Percentiles rank a stretch among this genome's conserved stretches.
phyloP scores from a whole-genome alignment of 169 alveolate genomes.

The Cryptosporidium canis region DNA sequence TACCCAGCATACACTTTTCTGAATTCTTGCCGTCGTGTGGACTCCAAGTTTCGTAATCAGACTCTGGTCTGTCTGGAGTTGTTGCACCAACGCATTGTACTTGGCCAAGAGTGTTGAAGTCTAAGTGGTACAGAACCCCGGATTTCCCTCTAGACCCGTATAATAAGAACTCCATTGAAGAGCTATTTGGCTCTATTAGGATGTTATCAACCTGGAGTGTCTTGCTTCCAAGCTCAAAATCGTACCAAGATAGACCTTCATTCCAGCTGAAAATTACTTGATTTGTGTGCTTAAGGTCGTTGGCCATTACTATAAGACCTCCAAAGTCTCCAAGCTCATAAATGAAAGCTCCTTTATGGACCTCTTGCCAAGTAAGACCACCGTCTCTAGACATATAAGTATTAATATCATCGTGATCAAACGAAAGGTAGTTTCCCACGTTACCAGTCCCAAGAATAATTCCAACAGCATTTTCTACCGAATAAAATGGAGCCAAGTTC shows the following conservation, averaged over 20 bases:
- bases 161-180: conserved; percentile 92
- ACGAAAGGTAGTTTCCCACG: conserved; percentile 90
- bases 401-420: conserved; percentile 88
- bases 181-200: conserved; percentile 95
- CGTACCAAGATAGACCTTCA: conserved; percentile 98
- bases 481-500: conserved; percentile 93
- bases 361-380: conserved; percentile 97
- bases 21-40: conserved; percentile 76
- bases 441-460: conserved; percentile 96
- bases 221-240: conserved; percentile 86
- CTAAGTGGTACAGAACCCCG: conserved; percentile 93
- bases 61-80: conserved; percentile 91
- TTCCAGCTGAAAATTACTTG: conserved; percentile 93
- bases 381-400: conserved; percentile 97
- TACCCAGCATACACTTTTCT: conserved; percentile 91
- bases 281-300: conserved; percentile 85
- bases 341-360: conserved; percentile 96
- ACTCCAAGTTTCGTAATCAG: conserved; percentile 97
- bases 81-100: conserved; percentile 93
- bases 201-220: conserved; percentile 92
- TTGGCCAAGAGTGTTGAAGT: conserved; percentile 93
- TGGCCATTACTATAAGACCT: conserved; percentile 97
- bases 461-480: conserved; percentile 96
- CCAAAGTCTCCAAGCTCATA: conserved; percentile 99
- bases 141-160: conserved; percentile 92